A percentile compares a stretch with the other conserved stretches of the same genome.
Evolutionary conservation across 257 asterid species (phyloP).

Genomic region (Solanum ahanhuiri): DNA sequence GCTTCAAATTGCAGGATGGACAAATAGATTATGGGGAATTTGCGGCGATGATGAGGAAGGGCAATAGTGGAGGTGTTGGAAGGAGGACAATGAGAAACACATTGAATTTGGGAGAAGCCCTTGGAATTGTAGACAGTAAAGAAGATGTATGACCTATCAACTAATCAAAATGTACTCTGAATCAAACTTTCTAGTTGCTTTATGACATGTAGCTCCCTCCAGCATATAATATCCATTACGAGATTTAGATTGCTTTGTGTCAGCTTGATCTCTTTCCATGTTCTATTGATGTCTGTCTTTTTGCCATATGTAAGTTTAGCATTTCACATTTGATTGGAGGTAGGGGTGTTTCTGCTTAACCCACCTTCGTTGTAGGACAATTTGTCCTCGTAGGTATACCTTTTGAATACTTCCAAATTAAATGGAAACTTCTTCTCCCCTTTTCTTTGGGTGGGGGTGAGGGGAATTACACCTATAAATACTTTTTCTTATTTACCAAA

Average conservation of each 20-base stretch:
- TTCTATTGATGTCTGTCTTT: not conserved
- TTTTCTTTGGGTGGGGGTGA: not conserved
- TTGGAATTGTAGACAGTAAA: conserved; percentile 10
- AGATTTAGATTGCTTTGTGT: not conserved
- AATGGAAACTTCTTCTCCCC: not conserved
- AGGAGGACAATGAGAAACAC: conserved; percentile 35
- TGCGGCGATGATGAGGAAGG: conserved; percentile 40
- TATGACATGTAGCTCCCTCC: not conserved
- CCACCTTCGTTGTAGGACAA: not conserved
- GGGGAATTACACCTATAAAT: not conserved
- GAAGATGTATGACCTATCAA: not conserved
- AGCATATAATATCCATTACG: not conserved
- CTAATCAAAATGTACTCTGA: not conserved
- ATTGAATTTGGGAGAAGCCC: conserved; percentile 28
- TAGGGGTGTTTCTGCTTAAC: not conserved
- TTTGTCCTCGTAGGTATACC: not conserved
- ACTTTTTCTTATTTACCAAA: not conserved
- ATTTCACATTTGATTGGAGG: not conserved
- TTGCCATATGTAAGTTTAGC: not conserved
- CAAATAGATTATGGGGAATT: conserved; percentile 39
- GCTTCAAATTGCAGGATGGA: conserved; percentile 26
- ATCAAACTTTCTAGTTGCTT: not conserved
- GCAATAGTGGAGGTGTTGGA: conserved; percentile 31
- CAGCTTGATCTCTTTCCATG: not conserved
- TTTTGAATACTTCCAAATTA: not conserved